Conservation (phyloP, 2,329 filamentous ascomycete genomes). For the Phoma sp. region DNA sequence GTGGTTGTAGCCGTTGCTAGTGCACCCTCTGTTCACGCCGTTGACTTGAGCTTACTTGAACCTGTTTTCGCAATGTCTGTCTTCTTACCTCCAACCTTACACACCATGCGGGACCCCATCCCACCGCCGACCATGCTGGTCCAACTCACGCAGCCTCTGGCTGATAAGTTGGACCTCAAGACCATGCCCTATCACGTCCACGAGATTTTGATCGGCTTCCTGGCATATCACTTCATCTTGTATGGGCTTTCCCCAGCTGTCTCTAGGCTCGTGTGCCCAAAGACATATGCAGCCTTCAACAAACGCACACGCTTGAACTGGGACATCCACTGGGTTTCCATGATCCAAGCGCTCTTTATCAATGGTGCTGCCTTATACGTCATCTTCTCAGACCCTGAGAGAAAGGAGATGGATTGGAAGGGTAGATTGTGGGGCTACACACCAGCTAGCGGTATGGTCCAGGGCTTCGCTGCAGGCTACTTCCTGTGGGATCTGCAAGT, state of each 20-base stretch:
- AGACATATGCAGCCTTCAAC: conserved; percentile 67
- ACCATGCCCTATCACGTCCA: conserved; percentile 79
- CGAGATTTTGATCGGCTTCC: conserved; percentile 71
- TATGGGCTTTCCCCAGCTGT: conserved; percentile 70
- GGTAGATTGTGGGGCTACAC: conserved; percentile 80
- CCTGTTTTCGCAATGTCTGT: conserved; percentile 25
- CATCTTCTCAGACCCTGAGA: conserved; percentile 69
- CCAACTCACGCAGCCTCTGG: conserved; percentile 65
- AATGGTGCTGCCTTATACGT: conserved; percentile 74
- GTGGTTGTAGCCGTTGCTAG: conserved; percentile 10
- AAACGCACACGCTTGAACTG: conserved; percentile 74
- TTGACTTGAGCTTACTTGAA: conserved; percentile 14
- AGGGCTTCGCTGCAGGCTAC: conserved; percentile 78
- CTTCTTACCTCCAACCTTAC: conserved; percentile 22
- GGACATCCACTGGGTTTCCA: conserved; percentile 85
- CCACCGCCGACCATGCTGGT: conserved; percentile 64
- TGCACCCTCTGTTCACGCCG: conserved; percentile 8
- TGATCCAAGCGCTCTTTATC: conserved; percentile 76
- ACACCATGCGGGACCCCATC: conserved; percentile 74
- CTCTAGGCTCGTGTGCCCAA: conserved; percentile 66
- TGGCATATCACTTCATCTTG: conserved; percentile 73
- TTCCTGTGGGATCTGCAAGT: conserved; percentile 82
- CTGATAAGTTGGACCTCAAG: conserved; percentile 65
- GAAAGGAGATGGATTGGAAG: conserved; percentile 69
- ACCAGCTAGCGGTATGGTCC: conserved; percentile 73